phyloP scores from a whole-genome alignment of 2,329 filamentous ascomycete genomes.

The Allantophomopsis cytisporea region DNA sequence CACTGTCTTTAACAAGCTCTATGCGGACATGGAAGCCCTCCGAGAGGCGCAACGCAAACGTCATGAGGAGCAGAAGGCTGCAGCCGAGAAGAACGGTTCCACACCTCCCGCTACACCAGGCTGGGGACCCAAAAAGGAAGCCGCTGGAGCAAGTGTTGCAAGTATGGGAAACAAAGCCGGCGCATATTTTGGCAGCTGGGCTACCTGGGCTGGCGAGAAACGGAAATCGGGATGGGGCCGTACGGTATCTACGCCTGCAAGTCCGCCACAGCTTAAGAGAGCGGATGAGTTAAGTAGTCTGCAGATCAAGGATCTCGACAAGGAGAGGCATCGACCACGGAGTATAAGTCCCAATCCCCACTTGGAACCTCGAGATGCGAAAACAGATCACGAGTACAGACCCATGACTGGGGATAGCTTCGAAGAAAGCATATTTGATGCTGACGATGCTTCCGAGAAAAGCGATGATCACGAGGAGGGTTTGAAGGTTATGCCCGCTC shows the following conservation, averaged over 20 bases:
- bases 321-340: constrained; percentile 4
- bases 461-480: too few relatives aligned
- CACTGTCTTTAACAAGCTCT: constrained; percentile 75
- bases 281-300: neutral
- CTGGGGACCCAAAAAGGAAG: constrained; percentile 22
- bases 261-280: constrained; percentile 3
- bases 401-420: constrained; percentile 15
- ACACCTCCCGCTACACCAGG: constrained; percentile 7
- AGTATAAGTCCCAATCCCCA: neutral
- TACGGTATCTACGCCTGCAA: constrained; percentile 2
- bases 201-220: constrained; percentile 63
- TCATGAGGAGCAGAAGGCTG: constrained; percentile 37
- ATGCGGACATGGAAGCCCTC: constrained; percentile 77
- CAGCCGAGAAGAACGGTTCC: constrained; percentile 8
- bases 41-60: constrained; percentile 58
- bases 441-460: constrained; percentile 6
- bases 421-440: constrained; percentile 18
- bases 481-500: too few relatives aligned
- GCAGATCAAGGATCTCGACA: neutral
- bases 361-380: constrained; percentile 2
- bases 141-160: constrained; percentile 30
- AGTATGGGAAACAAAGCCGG: constrained; percentile 41
- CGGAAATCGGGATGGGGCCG: constrained; percentile 32
- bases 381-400: constrained; percentile 1
- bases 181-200: constrained; percentile 56